Percentiles rank a stretch among this genome's conserved stretches.
Evolutionary conservation across 345 rosid genomes (phyloP).

Genomic region (Fremontodendron californicum): DNA sequence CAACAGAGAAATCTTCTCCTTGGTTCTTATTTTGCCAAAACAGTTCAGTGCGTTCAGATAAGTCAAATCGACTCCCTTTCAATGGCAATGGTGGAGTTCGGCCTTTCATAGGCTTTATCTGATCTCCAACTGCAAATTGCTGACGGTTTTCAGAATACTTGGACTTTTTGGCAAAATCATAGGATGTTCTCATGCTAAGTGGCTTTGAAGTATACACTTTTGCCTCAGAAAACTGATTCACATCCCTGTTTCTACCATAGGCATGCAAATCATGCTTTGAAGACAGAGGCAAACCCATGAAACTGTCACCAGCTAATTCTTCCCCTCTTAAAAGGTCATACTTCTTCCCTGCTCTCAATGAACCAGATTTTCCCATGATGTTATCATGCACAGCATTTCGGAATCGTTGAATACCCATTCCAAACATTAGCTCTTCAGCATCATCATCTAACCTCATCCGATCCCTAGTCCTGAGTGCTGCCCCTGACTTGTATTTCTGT

Average conservation of each 20-base stretch:
- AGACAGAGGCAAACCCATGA: slow-evolving; percentile 51
- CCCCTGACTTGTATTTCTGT: slow-evolving; percentile 47
- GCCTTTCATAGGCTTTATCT: slow-evolving; percentile 53
- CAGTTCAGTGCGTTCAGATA: slow-evolving; percentile 37
- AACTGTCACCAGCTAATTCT: slow-evolving; percentile 39
- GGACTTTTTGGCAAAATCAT: slow-evolving; percentile 38
- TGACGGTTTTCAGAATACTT: slow-evolving; percentile 44
- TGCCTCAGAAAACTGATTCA: slow-evolving; percentile 30
- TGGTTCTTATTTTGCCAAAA: slow-evolving; percentile 45
- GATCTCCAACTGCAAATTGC: slow-evolving; percentile 48
- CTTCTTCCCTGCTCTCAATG: slow-evolving; percentile 52
- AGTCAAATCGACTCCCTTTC: slow-evolving; percentile 53
- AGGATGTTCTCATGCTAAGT: slow-evolving; percentile 27
- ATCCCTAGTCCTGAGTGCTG: slow-evolving; percentile 43
- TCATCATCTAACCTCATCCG: slow-evolving; percentile 39
- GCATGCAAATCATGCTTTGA: slow-evolving; percentile 45
- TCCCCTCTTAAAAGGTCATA: slow-evolving; percentile 40
- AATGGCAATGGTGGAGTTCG: slow-evolving; percentile 23
- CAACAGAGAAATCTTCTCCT: slow-evolving; percentile 44
- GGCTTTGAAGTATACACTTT: slow-evolving; percentile 31
- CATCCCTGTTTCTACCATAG: slow-evolving; percentile 37
- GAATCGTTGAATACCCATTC: slow-evolving; percentile 48
- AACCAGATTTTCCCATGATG: slow-evolving; percentile 39
- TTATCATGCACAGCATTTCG: slow-evolving; percentile 31
- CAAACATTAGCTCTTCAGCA: slow-evolving; percentile 58